Percentiles rank a stretch among this genome's conserved stretches.
Conservation (phyloP, 306 rosid species). For the Adenanthera pavonina region DNA sequence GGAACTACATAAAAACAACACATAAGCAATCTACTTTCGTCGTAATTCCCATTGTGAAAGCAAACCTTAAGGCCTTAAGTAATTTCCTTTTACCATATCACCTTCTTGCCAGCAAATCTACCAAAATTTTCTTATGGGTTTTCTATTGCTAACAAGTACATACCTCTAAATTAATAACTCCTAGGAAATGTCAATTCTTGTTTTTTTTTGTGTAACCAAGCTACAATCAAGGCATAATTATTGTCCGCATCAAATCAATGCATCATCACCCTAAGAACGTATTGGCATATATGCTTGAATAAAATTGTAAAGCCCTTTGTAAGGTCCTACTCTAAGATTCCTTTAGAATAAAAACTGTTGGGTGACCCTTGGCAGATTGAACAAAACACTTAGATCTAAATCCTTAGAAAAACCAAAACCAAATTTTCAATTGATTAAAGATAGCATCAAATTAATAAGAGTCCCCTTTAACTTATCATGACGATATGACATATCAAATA, state of each 20-base stretch:
- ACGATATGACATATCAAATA: too few species aligned
- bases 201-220: conserved; percentile 65
- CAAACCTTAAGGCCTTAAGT: too few species aligned
- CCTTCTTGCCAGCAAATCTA: not conserved
- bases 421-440: too few species aligned
- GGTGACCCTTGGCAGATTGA: too few species aligned
- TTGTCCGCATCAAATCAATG: conserved; percentile 13
- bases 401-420: too few species aligned
- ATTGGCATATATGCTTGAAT: not conserved
- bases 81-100: not conserved
- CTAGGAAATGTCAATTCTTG: conserved; percentile 62
- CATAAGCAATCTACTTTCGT: too few species aligned
- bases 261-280: not conserved
- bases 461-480: too few species aligned
- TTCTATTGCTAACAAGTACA: conserved; percentile 1
- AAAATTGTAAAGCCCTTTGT: conserved; percentile 19
- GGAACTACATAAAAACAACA: too few species aligned
- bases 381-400: too few species aligned
- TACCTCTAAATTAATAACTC: conserved; percentile 57
- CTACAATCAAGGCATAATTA: conserved; percentile 41
- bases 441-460: too few species aligned
- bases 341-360: not conserved
- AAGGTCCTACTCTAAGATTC: too few species aligned
- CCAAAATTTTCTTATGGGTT: not conserved
- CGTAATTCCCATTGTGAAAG: too few species aligned